A percentile compares a stretch with the other conserved stretches of the same genome.
Evolutionary conservation across 805 yeast genomes (phyloP).

Genomic region (Candida suzukii): DNA sequence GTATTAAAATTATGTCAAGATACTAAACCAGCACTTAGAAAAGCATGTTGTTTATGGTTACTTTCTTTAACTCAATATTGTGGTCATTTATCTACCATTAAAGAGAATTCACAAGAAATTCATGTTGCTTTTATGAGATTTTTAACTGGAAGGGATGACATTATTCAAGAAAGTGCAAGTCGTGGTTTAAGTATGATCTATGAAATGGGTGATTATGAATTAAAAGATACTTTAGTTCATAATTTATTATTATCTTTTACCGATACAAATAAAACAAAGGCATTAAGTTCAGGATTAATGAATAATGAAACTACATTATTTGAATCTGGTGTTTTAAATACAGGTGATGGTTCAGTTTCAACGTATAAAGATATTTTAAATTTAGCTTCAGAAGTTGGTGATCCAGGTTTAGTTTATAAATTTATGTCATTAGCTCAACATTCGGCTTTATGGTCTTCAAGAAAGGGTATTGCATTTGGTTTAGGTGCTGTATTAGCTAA

Average conservation of each 20-base stretch:
- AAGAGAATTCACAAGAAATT: conserved; percentile 43
- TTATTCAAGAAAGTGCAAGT: conserved; percentile 89
- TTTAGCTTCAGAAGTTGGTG: conserved; percentile 92
- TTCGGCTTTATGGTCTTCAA: conserved; percentile 85
- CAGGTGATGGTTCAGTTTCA: conserved; percentile 79
- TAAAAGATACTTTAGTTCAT: conserved; percentile 68
- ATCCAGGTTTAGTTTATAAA: conserved; percentile 87
- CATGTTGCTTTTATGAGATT: conserved; percentile 74
- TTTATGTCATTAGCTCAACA: conserved; percentile 89
- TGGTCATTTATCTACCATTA: conserved; percentile 36
- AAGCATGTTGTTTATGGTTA: conserved; percentile 80
- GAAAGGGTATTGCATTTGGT: conserved; percentile 93
- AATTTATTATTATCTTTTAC: conserved; percentile 74
- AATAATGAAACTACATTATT: conserved; percentile 78
- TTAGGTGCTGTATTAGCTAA: conserved; percentile 79
- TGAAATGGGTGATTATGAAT: conserved; percentile 62
- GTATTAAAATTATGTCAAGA: conserved; percentile 48
- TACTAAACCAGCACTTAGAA: conserved; percentile 69
- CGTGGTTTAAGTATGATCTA: conserved; percentile 79
- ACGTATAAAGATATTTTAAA: conserved; percentile 86
- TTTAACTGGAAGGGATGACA: conserved; percentile 73
- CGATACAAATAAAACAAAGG: conserved; percentile 44
- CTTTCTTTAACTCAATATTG: conserved; percentile 74
- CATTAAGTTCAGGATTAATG: conserved; percentile 56
- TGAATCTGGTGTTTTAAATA: conserved; percentile 72